Conservation (phyloP, 1,139 yeast genomes). For the Scheffersomyces segobiensis region DNA sequence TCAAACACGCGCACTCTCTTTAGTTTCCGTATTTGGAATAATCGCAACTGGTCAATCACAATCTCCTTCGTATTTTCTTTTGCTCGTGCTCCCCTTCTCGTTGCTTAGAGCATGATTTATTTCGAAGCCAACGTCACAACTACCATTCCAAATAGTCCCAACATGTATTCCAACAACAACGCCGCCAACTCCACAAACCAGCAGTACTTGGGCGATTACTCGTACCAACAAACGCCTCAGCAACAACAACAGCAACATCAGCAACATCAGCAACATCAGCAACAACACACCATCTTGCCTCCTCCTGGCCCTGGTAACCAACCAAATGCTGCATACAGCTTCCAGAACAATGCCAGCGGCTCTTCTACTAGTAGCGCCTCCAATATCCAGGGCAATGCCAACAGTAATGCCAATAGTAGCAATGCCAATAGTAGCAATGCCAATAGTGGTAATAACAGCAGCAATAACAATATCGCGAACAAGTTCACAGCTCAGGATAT, state of each 20-base stretch:
- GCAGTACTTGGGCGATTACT: constrained; percentile 13
- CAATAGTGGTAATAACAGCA: constrained; percentile 9
- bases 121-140: constrained; percentile 21
- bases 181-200: constrained; percentile 4
- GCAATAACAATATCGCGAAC: constrained; percentile 11
- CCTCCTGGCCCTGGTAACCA: neutral
- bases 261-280: constrained; percentile 8
- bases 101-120: constrained; percentile 13
- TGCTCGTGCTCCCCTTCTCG: neutral
- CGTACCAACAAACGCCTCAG: constrained; percentile 12
- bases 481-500: constrained; percentile 41
- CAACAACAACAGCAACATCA: constrained; percentile 10
- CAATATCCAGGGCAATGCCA: neutral
- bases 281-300: constrained; percentile 1
- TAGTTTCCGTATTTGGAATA: neutral
- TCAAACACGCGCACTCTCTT: neutral
- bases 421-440: constrained; percentile 5
- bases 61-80: neutral
- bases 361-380: constrained; percentile 1
- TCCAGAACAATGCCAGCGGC: neutral
- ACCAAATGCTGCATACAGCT: constrained; percentile 1
- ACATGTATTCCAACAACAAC: constrained; percentile 8
- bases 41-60: neutral
- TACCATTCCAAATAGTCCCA: constrained; percentile 14
- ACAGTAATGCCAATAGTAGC: constrained; percentile 5